Conservation (phyloP, 2,329 filamentous ascomycete species). For the Paecilomyces sp. region DNA sequence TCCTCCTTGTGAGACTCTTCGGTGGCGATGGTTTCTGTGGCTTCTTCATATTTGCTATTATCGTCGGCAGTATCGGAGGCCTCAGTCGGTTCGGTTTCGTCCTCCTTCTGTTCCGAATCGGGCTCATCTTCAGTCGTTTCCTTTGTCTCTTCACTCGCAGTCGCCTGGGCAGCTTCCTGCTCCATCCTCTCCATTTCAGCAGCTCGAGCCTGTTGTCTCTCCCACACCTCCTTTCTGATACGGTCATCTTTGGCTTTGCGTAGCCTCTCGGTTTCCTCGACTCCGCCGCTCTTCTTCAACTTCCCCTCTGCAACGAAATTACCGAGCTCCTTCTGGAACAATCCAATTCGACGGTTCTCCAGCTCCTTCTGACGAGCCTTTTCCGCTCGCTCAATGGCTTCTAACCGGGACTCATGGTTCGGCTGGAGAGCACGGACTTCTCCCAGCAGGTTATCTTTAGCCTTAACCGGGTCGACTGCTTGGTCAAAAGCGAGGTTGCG, state of each 20-base stretch:
- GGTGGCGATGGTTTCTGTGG: constrained; percentile 1
- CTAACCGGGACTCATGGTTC: constrained; percentile 86
- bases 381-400: constrained; percentile 96
- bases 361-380: constrained; percentile 85
- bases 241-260: constrained; percentile 80
- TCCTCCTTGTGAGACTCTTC: neutral
- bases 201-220: constrained; percentile 45
- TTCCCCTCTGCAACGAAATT: constrained; percentile 83
- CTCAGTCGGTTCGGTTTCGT: constrained; percentile 4
- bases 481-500: constrained; percentile 44
- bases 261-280: constrained; percentile 85
- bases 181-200: constrained; percentile 40
- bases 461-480: constrained; percentile 63
- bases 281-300: constrained; percentile 90
- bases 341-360: constrained; percentile 63
- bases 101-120: constrained; percentile 1
- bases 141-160: constrained; percentile 7
- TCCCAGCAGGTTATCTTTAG: constrained; percentile 84
- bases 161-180: constrained; percentile 20
- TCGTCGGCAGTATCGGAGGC: neutral
- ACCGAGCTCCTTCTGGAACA: constrained; percentile 78
- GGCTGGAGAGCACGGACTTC: constrained; percentile 90
- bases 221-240: constrained; percentile 67
- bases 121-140: constrained; percentile 6
- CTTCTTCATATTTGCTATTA: constrained; percentile 5